These are phyloP conservation scores for Penicillium occitanis DNA, from an alignment of 2,329 filamentous ascomycete genomes.

Conservation along the genomic window DNA sequence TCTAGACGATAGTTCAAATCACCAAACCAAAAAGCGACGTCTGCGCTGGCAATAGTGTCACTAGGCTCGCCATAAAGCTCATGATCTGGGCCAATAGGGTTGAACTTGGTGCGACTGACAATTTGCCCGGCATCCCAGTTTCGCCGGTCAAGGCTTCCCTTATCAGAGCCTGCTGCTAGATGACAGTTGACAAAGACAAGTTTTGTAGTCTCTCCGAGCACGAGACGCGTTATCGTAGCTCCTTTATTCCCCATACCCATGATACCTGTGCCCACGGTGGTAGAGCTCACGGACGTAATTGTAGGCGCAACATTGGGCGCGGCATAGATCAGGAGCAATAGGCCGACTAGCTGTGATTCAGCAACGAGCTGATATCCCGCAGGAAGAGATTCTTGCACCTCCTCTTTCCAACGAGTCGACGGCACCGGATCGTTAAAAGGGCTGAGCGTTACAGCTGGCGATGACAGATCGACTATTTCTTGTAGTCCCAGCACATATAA, in stretches of 20 bases:
- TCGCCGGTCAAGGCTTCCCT: conserved; percentile 72
- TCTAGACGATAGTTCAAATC: conserved; percentile 94
- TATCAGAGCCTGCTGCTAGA: conserved; percentile 81
- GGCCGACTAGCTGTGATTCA: conserved; percentile 80
- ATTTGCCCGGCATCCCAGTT: conserved; percentile 91
- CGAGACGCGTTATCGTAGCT: conserved; percentile 74
- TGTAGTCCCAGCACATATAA: conserved; percentile 90
- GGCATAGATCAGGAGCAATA: conserved; percentile 82
- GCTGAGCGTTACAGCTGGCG: conserved; percentile 72
- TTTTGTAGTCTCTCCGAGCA: conserved; percentile 85
- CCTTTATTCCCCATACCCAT: conserved; percentile 96
- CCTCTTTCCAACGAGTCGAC: conserved; percentile 76
- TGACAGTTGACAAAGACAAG: conserved; percentile 91
- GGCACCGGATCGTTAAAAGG: conserved; percentile 71
- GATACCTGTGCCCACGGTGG: conserved; percentile 81
- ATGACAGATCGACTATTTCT: conserved; percentile 84
- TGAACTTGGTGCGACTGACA: conserved; percentile 71
- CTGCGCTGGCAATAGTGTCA: conserved; percentile 79
- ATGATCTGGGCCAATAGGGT: conserved; percentile 68
- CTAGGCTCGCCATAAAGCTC: conserved; percentile 54
- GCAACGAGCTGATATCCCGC: conserved; percentile 72
- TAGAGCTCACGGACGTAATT: conserved; percentile 78
- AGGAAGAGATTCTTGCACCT: conserved; percentile 72
- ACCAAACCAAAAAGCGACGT: conserved; percentile 94
- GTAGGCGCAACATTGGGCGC: conserved; percentile 72